These are phyloP conservation scores for Fusarium pseudoanthophilum DNA, from an alignment of 2,329 filamentous ascomycete species.

Conservation along the genomic window DNA sequence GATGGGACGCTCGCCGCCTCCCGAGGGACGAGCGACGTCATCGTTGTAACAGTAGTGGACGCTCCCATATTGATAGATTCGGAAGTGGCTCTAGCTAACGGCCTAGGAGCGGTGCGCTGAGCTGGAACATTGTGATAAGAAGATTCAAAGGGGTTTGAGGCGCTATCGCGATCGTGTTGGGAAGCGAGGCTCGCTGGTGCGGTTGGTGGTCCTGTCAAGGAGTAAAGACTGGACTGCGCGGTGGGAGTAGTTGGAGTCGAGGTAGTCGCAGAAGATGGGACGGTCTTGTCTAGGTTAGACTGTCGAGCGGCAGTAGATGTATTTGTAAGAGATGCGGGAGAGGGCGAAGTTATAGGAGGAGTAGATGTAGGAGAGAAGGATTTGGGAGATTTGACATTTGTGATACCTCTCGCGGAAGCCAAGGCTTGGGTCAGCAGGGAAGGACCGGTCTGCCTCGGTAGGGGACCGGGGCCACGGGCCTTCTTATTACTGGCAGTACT, in stretches of 20 bases:
- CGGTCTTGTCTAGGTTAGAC: constrained; percentile 26
- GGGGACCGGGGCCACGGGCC: constrained; percentile 51
- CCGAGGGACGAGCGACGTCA: constrained; percentile 43
- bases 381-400: constrained; percentile 30
- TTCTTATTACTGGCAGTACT: constrained; percentile 55
- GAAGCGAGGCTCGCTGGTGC: constrained; percentile 18
- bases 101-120: constrained; percentile 50
- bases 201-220: constrained; percentile 16
- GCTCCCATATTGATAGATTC: constrained; percentile 49
- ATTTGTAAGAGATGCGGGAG: constrained; percentile 10
- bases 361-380: constrained; percentile 23
- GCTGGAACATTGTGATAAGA: constrained; percentile 49
- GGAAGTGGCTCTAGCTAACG: constrained; percentile 52
- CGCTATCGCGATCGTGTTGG: constrained; percentile 38
- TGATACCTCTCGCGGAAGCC: constrained; percentile 67
- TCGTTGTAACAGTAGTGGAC: constrained; percentile 47
- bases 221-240: constrained; percentile 10
- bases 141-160: constrained; percentile 17
- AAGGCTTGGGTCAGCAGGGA: constrained; percentile 68
- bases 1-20: constrained; percentile 48
- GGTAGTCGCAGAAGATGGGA: constrained; percentile 14
- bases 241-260: constrained; percentile 20
- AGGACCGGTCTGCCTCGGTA: constrained; percentile 60
- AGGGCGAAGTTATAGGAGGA: constrained; percentile 25
- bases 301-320: constrained; percentile 15